Evolutionary conservation across 164 flowering plant species (phyloP).

Genomic region (Paratinospora sagittata): DNA sequence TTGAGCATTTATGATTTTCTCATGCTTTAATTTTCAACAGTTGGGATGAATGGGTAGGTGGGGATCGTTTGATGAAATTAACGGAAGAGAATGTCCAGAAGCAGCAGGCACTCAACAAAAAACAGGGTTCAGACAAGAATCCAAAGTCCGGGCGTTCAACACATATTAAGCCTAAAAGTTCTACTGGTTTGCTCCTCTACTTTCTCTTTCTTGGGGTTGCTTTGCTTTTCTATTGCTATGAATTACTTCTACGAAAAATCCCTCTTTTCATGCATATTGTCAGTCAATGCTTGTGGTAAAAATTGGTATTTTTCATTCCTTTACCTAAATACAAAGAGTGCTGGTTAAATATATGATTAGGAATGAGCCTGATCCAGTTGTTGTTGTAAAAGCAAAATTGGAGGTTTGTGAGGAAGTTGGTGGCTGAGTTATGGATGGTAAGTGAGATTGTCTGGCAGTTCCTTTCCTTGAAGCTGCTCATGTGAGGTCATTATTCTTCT

Average conservation of each 20-base stretch:
- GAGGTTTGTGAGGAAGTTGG: no score
- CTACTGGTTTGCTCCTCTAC: constrained; percentile 36
- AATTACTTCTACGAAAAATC: not conserved
- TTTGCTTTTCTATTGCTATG: not conserved
- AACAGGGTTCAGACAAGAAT: constrained; percentile 33
- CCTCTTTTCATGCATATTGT: not conserved
- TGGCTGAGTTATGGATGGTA: no score
- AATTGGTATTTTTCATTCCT: not conserved
- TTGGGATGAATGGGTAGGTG: constrained; percentile 81
- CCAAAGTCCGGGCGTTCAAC: constrained; percentile 48
- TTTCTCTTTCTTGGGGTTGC: no score
- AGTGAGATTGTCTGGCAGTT: no score
- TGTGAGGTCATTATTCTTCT: no score
- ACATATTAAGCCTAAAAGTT: constrained; percentile 42
- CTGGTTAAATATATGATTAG: no score
- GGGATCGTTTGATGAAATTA: constrained; percentile 49
- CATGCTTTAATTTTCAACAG: constrained; percentile 30
- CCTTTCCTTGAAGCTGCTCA: no score
- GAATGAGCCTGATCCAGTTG: no score
- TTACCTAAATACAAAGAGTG: not conserved
- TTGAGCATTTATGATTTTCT: not conserved
- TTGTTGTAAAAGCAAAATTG: no score
- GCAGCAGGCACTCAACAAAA: constrained; percentile 34
- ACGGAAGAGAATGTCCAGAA: constrained; percentile 50
- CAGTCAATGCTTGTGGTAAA: not conserved